Conservation (phyloP, 495 filamentous ascomycete genomes). For the Neohortaea acidophila region DNA sequence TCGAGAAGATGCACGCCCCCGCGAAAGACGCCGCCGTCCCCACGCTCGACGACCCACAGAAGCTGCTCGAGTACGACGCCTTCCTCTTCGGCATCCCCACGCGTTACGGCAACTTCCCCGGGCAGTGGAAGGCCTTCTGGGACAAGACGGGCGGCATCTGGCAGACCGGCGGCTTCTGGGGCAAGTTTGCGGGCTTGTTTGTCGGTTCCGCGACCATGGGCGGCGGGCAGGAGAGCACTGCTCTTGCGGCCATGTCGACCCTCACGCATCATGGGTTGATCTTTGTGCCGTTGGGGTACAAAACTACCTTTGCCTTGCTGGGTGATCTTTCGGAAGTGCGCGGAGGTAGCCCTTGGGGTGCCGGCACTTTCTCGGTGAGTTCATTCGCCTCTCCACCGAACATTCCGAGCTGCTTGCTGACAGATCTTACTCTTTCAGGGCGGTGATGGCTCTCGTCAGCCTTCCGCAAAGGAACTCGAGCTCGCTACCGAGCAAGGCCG, state of each 20-base stretch:
- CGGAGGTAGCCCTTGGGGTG: constrained; percentile 85
- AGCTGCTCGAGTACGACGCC: constrained; percentile 40
- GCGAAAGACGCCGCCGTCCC: constrained; percentile 54
- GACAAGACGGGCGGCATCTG: constrained; percentile 52
- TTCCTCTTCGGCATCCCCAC: constrained; percentile 94
- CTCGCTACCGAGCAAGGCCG: constrained; percentile 72
- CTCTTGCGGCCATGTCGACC: constrained; percentile 68
- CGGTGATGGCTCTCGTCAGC: constrained; percentile 67
- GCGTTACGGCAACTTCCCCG: constrained; percentile 96
- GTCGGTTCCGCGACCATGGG: constrained; percentile 66
- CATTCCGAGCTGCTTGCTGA: constrained; percentile 3
- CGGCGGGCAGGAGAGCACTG: constrained; percentile 88
- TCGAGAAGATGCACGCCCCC: constrained; percentile 79
- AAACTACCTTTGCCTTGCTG: constrained; percentile 54
- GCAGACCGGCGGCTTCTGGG: constrained; percentile 53
- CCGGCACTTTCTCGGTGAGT: constrained; percentile 75
- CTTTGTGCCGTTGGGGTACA: constrained; percentile 89
- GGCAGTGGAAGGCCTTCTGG: constrained; percentile 89
- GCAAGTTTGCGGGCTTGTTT: constrained; percentile 90
- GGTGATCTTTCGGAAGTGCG: constrained; percentile 58
- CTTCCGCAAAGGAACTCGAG: constrained; percentile 54
- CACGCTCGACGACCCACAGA: constrained; percentile 43
- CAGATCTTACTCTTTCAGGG: constrained; percentile 22
- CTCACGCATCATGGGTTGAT: constrained; percentile 87
- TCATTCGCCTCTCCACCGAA: not conserved